A percentile compares a stretch with the other conserved stretches of the same genome.
phyloP scores from a whole-genome alignment of 495 filamentous ascomycete genomes.

The Evernia prunastri region DNA sequence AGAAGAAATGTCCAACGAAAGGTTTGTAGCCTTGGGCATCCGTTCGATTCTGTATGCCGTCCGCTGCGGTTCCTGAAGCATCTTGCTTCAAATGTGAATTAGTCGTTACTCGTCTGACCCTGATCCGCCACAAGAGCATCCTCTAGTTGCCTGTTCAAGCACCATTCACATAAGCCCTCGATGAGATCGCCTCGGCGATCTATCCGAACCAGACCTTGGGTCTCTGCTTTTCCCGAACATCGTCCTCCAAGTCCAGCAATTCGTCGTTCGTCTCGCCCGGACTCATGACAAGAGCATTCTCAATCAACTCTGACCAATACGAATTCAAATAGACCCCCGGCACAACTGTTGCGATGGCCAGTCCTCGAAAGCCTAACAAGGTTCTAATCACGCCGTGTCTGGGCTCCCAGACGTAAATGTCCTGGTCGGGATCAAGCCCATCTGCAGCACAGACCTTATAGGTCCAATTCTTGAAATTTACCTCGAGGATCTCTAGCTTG shows the following conservation, averaged over 20 bases:
- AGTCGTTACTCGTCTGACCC: not conserved
- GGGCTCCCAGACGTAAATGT: not conserved
- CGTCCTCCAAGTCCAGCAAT: not conserved
- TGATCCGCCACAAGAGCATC: not conserved
- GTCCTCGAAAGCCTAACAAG: constrained; percentile 2
- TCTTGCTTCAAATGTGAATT: too few species aligned
- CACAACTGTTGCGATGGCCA: rapidly evolving
- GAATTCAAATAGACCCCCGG: not conserved
- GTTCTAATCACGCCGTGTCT: not conserved
- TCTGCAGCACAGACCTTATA: not conserved
- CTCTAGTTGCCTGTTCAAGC: not conserved
- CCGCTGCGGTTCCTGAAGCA: too few species aligned
- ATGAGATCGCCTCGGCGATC: not conserved
- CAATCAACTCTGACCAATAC: not conserved
- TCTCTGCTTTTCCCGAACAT: not conserved
- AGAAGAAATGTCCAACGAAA: not conserved
- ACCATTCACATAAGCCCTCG: not conserved
- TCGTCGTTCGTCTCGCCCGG: not conserved
- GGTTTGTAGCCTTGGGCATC: not conserved
- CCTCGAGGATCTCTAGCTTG: not conserved
- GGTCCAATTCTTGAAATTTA: constrained; percentile 10
- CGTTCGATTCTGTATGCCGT: too few species aligned
- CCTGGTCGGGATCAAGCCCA: not conserved
- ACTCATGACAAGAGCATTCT: not conserved
- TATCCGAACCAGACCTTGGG: not conserved